Evolutionary conservation across 179 eudicot species (phyloP), one percentile per base, ranked within the genome.

Genomic region (Drosera spatulata): DNA sequence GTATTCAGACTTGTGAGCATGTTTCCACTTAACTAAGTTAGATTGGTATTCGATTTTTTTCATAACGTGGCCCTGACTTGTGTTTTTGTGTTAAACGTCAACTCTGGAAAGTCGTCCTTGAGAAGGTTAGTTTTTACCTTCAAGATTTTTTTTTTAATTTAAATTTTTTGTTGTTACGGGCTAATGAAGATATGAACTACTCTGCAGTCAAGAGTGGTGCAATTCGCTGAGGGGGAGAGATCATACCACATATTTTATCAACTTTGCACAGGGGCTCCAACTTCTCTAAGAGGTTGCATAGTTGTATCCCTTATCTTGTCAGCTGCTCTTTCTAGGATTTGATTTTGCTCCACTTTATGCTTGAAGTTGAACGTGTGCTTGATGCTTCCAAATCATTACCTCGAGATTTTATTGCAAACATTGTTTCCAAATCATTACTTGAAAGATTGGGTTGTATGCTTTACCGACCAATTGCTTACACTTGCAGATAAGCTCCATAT

Each of bases 191-290:
- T 22, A 22, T 22, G 33, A 22, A 22, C 33, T 22, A 22, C 33
- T 22, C 33, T 22, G 33, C 33, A 91, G 99, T 86, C 99, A 46
- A 83, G 99, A 73, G 99, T 94, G 63, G 97, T 90, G 53, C 99
- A 94, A 76, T 86, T 94, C 75, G 70, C 91, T n/a, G 84, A 85
- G 59, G 99, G 99, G 73, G 99, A 94, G 75, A 79, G 99, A 71
- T 94, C 99, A 41, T 94, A 89, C 74, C 99, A 94, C 83, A 85
- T 91, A 67, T 94, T 94, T 75, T 94, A 94, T 83, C 99, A 94
- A 69, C 86, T 94, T 61, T 94, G 99, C 83, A 82, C 94, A 5
- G 99, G 99, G 71, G 97, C 99, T 70, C 78, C 97, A 67, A 55
- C 79, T 63, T 50, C 75, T 59, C 85, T 94, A 13, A 77, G 75